Percentiles rank a stretch among this genome's conserved stretches.
These are phyloP conservation scores for Parasitella parasitica DNA, from an alignment of 371 early-diverging fungal genomes.

Conservation along the genomic window DNA sequence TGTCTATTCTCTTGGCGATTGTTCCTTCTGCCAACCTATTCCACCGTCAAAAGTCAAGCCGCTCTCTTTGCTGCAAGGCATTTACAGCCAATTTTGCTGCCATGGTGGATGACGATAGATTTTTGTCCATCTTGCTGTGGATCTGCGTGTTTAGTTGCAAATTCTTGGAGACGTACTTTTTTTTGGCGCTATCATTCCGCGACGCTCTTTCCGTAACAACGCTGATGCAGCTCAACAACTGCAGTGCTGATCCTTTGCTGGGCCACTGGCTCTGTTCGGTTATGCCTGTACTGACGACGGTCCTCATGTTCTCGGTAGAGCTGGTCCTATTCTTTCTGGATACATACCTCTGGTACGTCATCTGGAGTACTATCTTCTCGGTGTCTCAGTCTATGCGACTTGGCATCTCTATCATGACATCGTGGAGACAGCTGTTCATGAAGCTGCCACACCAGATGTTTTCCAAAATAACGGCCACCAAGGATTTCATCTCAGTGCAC, in stretches of 20 bases:
- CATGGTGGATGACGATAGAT: slow-evolving; percentile 64
- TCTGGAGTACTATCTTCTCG: slow-evolving; percentile 81
- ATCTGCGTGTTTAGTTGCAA: slow-evolving; percentile 74
- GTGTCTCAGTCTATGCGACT: slow-evolving; percentile 76
- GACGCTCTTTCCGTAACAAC: slow-evolving; percentile 72
- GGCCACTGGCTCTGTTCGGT: slow-evolving; percentile 56
- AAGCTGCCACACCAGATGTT: slow-evolving; percentile 79
- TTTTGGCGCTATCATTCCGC: slow-evolving; percentile 76
- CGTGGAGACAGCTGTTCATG: slow-evolving; percentile 82
- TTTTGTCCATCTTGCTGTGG: slow-evolving; percentile 77
- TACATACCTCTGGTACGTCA: slow-evolving; percentile 90
- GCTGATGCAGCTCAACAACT: slow-evolving; percentile 51
- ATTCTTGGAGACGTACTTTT: slow-evolving; percentile 82
- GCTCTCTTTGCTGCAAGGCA: slow-evolving; percentile 63
- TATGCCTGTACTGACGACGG: slow-evolving; percentile 67
- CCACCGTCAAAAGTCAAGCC: slow-evolving; percentile 30
- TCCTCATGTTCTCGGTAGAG: slow-evolving; percentile 74
- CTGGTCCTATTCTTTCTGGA: slow-evolving; percentile 84
- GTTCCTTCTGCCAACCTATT: slow-evolving; percentile 69
- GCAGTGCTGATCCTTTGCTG: slow-evolving; percentile 50
- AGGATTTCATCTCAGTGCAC: slow-evolving; percentile 64
- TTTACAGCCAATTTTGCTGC: slow-evolving; percentile 81
- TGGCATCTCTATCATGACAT: slow-evolving; percentile 84
- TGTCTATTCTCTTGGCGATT: slow-evolving; percentile 63
- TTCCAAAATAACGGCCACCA: slow-evolving; percentile 69